Base-by-base conservation (phyloP, 2,329 filamentous ascomycete species). In the Chaetomiaceae sp. region DNA sequence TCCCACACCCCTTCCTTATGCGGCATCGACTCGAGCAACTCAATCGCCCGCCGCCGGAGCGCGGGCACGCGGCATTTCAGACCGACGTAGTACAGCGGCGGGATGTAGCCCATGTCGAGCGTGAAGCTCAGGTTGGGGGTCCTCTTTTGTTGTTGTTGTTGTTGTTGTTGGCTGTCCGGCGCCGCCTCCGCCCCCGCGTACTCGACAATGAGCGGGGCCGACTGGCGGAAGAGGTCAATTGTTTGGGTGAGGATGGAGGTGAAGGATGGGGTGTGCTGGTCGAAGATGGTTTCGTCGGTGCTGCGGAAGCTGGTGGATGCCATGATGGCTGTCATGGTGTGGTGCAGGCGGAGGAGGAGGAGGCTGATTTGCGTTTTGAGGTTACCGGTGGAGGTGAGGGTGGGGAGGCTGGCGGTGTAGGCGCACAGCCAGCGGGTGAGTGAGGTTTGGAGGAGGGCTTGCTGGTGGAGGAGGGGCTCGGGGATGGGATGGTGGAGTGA, bases 271-370 rank as follows among this genome's bases (percentile, higher is more conserved):
- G 58, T 61, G 37, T 67, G 57, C 1, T 45, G 27, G 52, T 74
- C 69, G 38, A 63, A 74, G 9, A 59, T 54, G 2, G 48, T 55
- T 49, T 73, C 68, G 36, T 65, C 57, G 7, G 41, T 36, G 3
- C 51, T 48, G 1, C 49, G 49, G 0, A 69, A n/a, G n/a, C n/a
- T 66, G 0, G 64, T 65, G 4, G 62, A 56, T 11, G 58, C 58
- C 64, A 74, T 72, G 45, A 76, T 68, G 4, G 51, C 58, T 1
- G 65, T 63, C 67, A 76, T 65, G 41, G 57, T 61, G 52, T 74
- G 61, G 47, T 73, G 69, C 3, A 63, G 47, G 3, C 43, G 50
- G 0, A 75, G 54, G 0, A 74, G 48, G 8, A 20, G 27, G 15
- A 41, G 38, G 4, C 22, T 34, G 12, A 42, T 17, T 11, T 19